A percentile compares a stretch with the other conserved stretches of the same genome.
These are phyloP conservation scores for Trichopus zeylanicus DNA, from an alignment of 116 monocot species.

Conservation along the genomic window DNA sequence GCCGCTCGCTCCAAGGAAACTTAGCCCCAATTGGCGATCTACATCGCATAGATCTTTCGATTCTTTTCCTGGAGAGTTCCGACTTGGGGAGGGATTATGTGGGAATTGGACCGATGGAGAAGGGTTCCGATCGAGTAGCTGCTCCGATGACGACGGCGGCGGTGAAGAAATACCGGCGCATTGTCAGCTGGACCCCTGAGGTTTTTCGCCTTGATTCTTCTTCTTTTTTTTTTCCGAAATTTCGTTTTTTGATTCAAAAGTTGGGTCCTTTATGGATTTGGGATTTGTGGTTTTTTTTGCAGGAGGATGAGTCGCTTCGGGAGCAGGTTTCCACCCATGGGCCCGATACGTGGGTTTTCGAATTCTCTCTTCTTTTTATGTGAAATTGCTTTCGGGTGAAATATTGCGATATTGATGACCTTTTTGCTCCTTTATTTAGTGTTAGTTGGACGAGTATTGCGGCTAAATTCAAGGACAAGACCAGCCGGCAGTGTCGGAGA, in stretches of 20 bases:
- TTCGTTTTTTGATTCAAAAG: background rate
- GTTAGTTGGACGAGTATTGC: slow-evolving; percentile 88
- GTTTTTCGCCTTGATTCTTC: background rate
- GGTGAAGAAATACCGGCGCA: slow-evolving; percentile 4
- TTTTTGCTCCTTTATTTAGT: slow-evolving; percentile 7
- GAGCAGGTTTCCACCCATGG: slow-evolving; percentile 59
- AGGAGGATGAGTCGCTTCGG: slow-evolving; percentile 80
- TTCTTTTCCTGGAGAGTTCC: background rate
- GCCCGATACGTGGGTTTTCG: slow-evolving; percentile 53
- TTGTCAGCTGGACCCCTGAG: slow-evolving; percentile 6
- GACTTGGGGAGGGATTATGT: slow-evolving; percentile 5
- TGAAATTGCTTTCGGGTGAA: background rate
- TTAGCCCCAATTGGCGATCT: background rate
- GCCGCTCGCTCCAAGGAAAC: background rate
- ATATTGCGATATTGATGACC: background rate
- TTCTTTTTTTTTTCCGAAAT: background rate
- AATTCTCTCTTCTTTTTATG: background rate
- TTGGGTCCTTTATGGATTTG: background rate
- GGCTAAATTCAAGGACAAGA: slow-evolving; percentile 76
- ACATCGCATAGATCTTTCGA: background rate
- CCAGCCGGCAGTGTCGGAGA: slow-evolving; percentile 79
- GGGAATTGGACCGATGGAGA: background rate
- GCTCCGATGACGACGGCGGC: background rate
- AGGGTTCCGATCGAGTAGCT: background rate
- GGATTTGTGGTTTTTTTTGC: background rate